A percentile compares a stretch with the other conserved stretches of the same genome.
phyloP scores from a whole-genome alignment of 371 early-diverging fungal species.

The Saksenaea vasiformis region DNA sequence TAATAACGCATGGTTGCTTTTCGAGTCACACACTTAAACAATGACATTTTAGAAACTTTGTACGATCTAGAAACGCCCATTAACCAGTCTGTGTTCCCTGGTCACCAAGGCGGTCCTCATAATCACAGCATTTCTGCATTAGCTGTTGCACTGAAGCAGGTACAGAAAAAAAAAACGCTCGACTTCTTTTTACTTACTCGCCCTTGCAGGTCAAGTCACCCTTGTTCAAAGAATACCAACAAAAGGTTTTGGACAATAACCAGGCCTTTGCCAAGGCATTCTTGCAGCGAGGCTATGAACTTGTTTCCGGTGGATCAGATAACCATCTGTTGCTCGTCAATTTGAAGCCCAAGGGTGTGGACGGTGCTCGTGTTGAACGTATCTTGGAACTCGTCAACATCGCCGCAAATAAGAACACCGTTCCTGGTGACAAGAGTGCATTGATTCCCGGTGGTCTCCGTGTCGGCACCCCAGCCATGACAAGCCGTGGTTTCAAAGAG shows the following conservation, averaged over 20 bases:
- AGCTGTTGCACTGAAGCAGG: slow-evolving; percentile 95
- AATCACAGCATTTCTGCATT: slow-evolving; percentile 99
- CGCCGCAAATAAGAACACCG: slow-evolving; percentile 98
- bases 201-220: slow-evolving; percentile 51
- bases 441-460: slow-evolving; percentile 96
- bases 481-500: slow-evolving; percentile 90
- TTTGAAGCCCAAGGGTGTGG: slow-evolving; percentile 80
- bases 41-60: slow-evolving; percentile 54
- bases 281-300: slow-evolving; percentile 70
- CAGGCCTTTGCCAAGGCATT: slow-evolving; percentile 86
- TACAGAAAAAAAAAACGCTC: slow-evolving; percentile 4
- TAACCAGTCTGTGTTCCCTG: slow-evolving; percentile 98
- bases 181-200: too few relatives aligned
- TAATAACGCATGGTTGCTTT: neutral
- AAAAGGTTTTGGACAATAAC: slow-evolving; percentile 89
- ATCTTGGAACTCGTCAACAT: slow-evolving; percentile 94
- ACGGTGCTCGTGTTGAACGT: slow-evolving; percentile 95
- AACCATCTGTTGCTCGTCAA: slow-evolving; percentile 92
- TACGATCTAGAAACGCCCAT: slow-evolving; percentile 94
- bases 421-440: slow-evolving; percentile 95
- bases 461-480: slow-evolving; percentile 96
- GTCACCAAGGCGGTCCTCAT: slow-evolving; percentile 99
- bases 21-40: neutral
- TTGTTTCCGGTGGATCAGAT: slow-evolving; percentile 95
- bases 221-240: slow-evolving; percentile 90